Conservation (phyloP, 352 stramenopile species). For the Globisporangium canariense region DNA sequence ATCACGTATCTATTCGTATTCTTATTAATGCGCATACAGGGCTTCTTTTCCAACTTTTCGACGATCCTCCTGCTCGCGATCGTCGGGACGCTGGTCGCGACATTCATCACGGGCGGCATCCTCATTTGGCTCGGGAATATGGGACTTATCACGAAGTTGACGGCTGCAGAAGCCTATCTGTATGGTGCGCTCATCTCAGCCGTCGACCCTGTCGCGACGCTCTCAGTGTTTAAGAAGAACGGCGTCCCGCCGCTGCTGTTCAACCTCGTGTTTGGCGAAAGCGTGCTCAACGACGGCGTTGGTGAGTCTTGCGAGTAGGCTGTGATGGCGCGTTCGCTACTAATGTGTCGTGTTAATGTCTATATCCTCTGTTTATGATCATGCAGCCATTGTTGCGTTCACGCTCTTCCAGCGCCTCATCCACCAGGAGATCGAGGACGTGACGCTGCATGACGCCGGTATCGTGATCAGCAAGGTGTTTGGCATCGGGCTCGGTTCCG, state of each 20-base stretch:
- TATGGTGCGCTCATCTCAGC: constrained; percentile 93
- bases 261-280: constrained; percentile 96
- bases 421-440: constrained; percentile 58
- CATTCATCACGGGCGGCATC: constrained; percentile 74
- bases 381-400: constrained; percentile 77
- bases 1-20: constrained; percentile 10
- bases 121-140: constrained; percentile 74
- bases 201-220: constrained; percentile 91
- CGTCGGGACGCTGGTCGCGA: constrained; percentile 74
- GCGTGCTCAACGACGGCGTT: constrained; percentile 94
- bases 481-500: constrained; percentile 78
- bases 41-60: constrained; percentile 87
- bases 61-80: constrained; percentile 83
- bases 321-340: neutral
- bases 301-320: constrained; percentile 48
- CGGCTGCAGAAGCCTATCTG: constrained; percentile 85
- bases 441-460: constrained; percentile 70
- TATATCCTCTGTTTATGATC: neutral
- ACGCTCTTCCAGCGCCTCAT: constrained; percentile 82
- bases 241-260: constrained; percentile 86
- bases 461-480: constrained; percentile 81
- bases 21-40: constrained; percentile 27
- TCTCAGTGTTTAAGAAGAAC: constrained; percentile 93
- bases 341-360: neutral
- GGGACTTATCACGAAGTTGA: constrained; percentile 73